Conservation (phyloP, 2,329 filamentous ascomycete species). For the Pochonia chlamydosporia region DNA sequence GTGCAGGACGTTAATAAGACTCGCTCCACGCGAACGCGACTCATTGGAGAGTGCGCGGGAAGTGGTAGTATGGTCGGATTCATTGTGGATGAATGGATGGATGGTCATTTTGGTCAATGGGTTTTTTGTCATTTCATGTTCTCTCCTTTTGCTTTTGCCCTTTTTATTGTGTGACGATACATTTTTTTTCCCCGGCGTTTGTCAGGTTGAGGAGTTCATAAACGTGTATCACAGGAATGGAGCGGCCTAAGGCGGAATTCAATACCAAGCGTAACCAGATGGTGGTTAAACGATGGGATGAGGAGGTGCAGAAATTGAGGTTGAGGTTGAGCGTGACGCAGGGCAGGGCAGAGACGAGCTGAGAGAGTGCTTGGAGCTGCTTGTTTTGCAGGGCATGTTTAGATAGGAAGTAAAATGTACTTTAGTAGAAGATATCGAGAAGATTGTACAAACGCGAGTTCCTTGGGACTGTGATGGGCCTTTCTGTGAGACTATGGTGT, state of each 20-base stretch:
- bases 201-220: slow-evolving; percentile 12
- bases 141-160: slow-evolving; percentile 4
- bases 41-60: neutral
- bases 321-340: too few relatives aligned
- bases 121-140: neutral
- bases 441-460: slow-evolving; percentile 3
- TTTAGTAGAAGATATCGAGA: slow-evolving; percentile 32
- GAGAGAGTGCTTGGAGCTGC: neutral
- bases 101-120: neutral
- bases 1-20: neutral
- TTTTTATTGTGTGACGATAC: slow-evolving; percentile 14
- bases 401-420: slow-evolving; percentile 31
- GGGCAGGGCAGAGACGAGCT: slow-evolving; percentile 2
- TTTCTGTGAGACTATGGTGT: neutral
- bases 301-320: neutral
- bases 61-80: neutral
- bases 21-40: neutral
- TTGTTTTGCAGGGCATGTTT: slow-evolving; percentile 16
- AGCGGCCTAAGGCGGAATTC: slow-evolving; percentile 13
- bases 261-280: slow-evolving; percentile 20
- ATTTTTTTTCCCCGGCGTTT: slow-evolving; percentile 20
- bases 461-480: neutral
- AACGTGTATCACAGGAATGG: slow-evolving; percentile 15
- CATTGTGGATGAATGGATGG: too few relatives aligned
- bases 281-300: slow-evolving; percentile 5